A percentile compares a stretch with the other conserved stretches of the same genome.
Conservation (phyloP, 139 green algal species). For the Tetradesmus obliquus region DNA sequence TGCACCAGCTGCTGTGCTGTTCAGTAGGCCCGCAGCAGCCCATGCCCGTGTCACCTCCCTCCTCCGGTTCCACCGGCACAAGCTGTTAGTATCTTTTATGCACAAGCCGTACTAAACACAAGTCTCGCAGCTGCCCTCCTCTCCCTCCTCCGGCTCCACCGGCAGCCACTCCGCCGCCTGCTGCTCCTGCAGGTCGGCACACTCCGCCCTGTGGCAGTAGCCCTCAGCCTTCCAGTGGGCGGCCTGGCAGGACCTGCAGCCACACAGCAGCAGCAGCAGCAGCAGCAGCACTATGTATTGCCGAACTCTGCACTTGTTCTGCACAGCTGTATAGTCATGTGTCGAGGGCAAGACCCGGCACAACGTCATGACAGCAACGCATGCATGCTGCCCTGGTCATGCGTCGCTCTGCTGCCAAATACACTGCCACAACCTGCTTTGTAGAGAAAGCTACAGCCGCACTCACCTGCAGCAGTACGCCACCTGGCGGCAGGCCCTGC, state of each 20-base stretch:
- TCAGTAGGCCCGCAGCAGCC: background rate
- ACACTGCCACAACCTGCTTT: no score
- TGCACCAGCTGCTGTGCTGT: background rate
- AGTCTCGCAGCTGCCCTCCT: background rate
- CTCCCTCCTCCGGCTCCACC: background rate
- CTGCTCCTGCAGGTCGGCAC: conserved; percentile 12
- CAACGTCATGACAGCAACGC: background rate
- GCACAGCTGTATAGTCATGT: background rate
- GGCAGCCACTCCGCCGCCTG: conserved; percentile 13
- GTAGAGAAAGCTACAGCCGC: no score
- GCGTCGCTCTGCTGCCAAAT: no score
- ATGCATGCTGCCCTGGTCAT: background rate
- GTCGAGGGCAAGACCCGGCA: no score
- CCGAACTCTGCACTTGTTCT: background rate
- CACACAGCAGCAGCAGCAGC: background rate
- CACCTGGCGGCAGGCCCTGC: conserved; percentile 2
- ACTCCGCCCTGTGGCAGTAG: conserved; percentile 15
- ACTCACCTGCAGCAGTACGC: conserved; percentile 13
- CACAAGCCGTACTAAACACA: no score
- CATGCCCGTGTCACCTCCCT: background rate
- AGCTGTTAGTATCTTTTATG: background rate
- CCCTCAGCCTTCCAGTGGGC: background rate
- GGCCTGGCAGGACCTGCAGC: conserved; percentile 9
- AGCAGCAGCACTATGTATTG: background rate
- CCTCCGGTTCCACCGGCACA: background rate